Evolutionary conservation across 257 asterid species (phyloP), one percentile per base, ranked within the genome.

Genomic region (Eustoma russellianum): DNA sequence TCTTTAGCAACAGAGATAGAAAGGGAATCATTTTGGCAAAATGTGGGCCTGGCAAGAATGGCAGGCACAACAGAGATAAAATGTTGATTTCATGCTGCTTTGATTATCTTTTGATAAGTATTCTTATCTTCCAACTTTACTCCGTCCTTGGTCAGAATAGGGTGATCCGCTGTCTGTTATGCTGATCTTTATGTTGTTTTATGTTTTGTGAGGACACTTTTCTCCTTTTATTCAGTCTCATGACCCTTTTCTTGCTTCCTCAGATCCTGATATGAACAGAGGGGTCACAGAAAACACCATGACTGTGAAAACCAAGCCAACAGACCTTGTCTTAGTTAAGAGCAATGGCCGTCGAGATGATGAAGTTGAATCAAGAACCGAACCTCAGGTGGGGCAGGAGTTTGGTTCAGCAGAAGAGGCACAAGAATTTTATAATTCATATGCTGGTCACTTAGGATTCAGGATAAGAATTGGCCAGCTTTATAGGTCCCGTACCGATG

Each of bases 391-490:
- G 13, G 98, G 98, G 47, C 73, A 81, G 60, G 96, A 90, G 75
- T 90, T 90, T 46, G 79, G 83, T 69, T 57, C 95, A 35, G 85
- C 91, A 41, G 98, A 90, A 49, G 96, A 81, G 48, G 96, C 98
- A 1, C 98, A 90, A 56, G 96, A 90, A 50, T 76, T 79, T 57
- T 86, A 90, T 70, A 83, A 69, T 66, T 34, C 69, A 3, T 86
- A 90, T 38, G 96, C 95, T 44, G 63, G 86, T 12, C 85, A 75
- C 48, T 60, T 67, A 24, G 98, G 98, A 60, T 90, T 90, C 72
- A 86, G 79, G 64, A 86, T 90, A 48, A 74, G 98, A 68, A 86
- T 86, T 33, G 96, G 98, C 44, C 98, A 90, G 82, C 82, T 90
- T 24, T 90, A 86, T 56, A 74, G 98, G 68, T 90, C 98, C 46